Evolutionary conservation across 106 monocot species (phyloP), one percentile per base, ranked within the genome.

Genomic region (Dendrobium nobile): DNA sequence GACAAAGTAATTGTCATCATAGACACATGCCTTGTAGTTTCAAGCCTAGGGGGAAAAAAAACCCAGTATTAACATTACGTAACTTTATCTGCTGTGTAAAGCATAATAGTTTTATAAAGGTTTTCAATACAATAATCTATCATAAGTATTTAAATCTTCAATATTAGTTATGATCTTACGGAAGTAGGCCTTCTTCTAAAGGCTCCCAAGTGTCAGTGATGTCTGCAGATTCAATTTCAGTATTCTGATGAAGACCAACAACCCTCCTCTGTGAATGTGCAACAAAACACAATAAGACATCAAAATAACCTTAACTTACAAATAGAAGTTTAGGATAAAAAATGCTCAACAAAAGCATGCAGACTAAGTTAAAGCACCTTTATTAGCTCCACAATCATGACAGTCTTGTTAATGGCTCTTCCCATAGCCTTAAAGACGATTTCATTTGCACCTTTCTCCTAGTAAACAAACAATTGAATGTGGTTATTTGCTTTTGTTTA

Each of bases 351-450:
- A 37, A 47, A 47, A 8, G 11, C 47, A 11, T 0, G 11, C 7
- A 47, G 47, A 47, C 47, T 11, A 47, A 47, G 47, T 11, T 47
- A 7, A 47, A 47, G 47, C 11, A 47, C 47, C 47, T 95, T 93
- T 47, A 95, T 91, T 72, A 95, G 79, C 67, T 95, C 95, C 58
- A 89, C 95, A 67, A 95, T 85, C 91, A 88, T 91, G 10, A 95
- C 88, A 58, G 95, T 95, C 37, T 95, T 95, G 79, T 91, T 95
- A 43, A 95, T 95, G 41, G 95, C 93, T 87, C 93, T 91, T 81
- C 95, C 95, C 95, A 95, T 95, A 16, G 95, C 95, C 80, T 95
- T 95, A 33, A 95, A 86, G 7, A 93, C 84, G 77, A 95, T 95
- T 67, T 95, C 93, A 82, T 89, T 75, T 43, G 92, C 86, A 56